Conservation (phyloP, 2,329 filamentous ascomycete species). For the Sporothrix phasma region DNA sequence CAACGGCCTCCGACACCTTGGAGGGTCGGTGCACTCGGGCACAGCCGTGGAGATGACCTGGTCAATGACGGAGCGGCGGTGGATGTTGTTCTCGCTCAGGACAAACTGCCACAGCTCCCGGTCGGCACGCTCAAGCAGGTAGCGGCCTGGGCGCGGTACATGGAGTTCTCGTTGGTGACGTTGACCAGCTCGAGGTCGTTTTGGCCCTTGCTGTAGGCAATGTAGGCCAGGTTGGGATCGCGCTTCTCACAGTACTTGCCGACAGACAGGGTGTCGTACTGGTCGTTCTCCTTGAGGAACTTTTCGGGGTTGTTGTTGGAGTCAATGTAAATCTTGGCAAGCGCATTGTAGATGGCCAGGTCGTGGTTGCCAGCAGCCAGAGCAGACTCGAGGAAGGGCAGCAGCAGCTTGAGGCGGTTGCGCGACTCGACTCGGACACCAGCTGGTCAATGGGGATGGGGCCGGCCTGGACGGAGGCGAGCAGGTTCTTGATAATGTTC, state of each 20-base stretch:
- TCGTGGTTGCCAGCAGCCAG: conserved; percentile 86
- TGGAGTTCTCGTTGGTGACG: conserved; percentile 98
- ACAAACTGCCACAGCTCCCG: conserved; percentile 90
- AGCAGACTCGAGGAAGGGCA: conserved; percentile 92
- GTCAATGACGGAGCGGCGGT: conserved; percentile 86
- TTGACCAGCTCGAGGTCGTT: conserved; percentile 95
- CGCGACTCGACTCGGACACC: conserved; percentile 90
- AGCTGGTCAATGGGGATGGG: conserved; percentile 91
- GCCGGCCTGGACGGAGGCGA: conserved; percentile 72
- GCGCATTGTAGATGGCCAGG: conserved; percentile 90
- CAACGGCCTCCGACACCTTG: conserved; percentile 89
- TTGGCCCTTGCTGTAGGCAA: conserved; percentile 91
- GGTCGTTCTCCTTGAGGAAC: conserved; percentile 94
- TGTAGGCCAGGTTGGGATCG: conserved; percentile 89
- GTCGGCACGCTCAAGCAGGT: conserved; percentile 84
- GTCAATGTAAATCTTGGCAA: conserved; percentile 99
- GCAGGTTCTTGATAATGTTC: conserved; percentile 83
- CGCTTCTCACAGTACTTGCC: conserved; percentile 99
- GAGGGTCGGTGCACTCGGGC: conserved; percentile 81
- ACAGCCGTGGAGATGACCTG: conserved; percentile 95
- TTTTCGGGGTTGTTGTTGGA: conserved; percentile 96
- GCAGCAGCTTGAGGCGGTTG: conserved; percentile 86
- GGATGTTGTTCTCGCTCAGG: conserved; percentile 88
- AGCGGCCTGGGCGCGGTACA: conserved; percentile 98
- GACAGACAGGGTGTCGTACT: conserved; percentile 84